phyloP scores from a whole-genome alignment of 2,329 filamentous ascomycete genomes.

The Nakataea oryzae region DNA sequence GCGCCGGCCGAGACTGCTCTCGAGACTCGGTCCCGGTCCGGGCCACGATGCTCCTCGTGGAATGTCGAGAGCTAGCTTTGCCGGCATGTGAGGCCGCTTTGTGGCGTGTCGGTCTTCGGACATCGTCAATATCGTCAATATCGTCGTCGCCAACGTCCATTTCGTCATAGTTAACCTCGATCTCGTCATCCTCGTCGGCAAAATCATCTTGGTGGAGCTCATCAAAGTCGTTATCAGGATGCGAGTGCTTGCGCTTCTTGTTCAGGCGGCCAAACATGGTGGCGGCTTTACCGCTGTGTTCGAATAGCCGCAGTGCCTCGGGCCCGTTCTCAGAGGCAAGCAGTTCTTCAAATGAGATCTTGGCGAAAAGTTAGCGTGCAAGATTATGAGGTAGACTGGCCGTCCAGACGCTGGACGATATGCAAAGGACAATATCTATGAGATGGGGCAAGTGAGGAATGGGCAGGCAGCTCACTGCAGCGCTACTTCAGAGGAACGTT shows the following conservation, averaged over 20 bases:
- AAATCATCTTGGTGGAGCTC: neutral
- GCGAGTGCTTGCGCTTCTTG: constrained; percentile 3
- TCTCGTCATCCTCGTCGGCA: constrained; percentile 2
- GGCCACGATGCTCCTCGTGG: neutral
- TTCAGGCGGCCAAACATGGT: neutral
- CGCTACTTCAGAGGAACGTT: neutral
- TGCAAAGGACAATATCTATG: neutral
- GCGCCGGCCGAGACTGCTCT: neutral
- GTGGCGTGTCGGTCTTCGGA: neutral
- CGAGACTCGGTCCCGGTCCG: neutral
- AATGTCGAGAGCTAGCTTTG: neutral
- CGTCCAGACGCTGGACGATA: neutral
- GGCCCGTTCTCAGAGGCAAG: constrained; percentile 10
- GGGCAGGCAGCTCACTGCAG: no score
- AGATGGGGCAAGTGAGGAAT: neutral
- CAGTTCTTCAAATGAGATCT: constrained; percentile 4
- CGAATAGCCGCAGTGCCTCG: constrained; percentile 5
- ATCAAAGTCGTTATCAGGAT: constrained; percentile 3
- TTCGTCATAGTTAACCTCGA: neutral
- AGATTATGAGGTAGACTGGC: no score
- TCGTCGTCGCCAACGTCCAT: neutral
- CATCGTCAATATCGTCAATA: no score
- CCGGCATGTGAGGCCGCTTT: neutral
- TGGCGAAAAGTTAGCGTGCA: neutral
- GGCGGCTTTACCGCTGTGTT: neutral